Conservation (phyloP, 208 protist species). For the Trypanosoma caninum region DNA sequence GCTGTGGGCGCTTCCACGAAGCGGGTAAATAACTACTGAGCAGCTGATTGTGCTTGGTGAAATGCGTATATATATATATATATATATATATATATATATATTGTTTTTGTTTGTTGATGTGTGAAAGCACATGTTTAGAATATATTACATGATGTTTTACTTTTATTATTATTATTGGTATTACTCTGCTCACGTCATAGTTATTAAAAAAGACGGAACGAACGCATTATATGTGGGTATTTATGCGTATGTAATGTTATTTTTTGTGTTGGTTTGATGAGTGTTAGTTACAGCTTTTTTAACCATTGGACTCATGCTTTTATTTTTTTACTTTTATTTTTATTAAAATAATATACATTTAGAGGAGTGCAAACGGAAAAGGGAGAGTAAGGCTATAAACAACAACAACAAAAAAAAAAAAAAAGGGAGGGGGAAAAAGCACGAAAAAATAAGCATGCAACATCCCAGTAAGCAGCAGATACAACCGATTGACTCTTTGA, state of each 20-base stretch:
- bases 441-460: conserved; percentile 33
- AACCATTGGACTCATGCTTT: too few relatives aligned
- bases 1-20: conserved; percentile 80
- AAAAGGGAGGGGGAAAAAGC: conserved; percentile 6
- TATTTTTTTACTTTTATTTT: not conserved
- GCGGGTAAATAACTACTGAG: conserved; percentile 60
- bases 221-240: too few relatives aligned
- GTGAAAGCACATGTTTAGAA: not conserved
- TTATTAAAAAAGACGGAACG: too few relatives aligned
- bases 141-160: not conserved
- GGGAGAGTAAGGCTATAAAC: too few relatives aligned
- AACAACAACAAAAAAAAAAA: not conserved
- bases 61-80: not conserved
- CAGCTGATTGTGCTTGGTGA: not conserved
- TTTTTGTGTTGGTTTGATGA: too few relatives aligned
- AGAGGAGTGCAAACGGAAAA: too few relatives aligned
- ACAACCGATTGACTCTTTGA: conserved; percentile 91
- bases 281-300: too few relatives aligned
- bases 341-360: not conserved
- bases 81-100: not conserved
- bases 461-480: conserved; percentile 68
- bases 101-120: not conserved
- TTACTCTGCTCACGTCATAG: not conserved
- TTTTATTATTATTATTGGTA: conserved; percentile 23
- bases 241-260: too few relatives aligned